Evolutionary conservation across 805 yeast species (phyloP).

Genomic region (Geotrichum ghanense): DNA sequence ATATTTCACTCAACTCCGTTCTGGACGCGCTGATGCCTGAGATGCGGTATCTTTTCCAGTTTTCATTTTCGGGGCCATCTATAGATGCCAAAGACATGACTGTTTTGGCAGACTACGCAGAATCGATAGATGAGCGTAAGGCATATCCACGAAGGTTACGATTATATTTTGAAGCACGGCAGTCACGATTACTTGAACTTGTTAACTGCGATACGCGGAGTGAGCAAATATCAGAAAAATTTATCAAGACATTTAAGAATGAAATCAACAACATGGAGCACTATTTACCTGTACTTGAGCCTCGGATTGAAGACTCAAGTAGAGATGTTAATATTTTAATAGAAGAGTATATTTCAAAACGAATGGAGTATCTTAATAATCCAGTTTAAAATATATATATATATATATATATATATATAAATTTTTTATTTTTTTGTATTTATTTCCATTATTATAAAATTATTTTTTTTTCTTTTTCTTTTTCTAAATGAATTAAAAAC

Average conservation of each 20-base stretch:
- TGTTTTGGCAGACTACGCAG: not conserved
- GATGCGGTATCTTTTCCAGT: constrained; percentile 25
- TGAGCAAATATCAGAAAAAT: not conserved
- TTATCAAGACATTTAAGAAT: not conserved
- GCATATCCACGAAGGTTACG: not conserved
- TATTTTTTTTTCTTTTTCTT: too few species aligned
- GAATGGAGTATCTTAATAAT: too few species aligned
- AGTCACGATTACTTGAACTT: not conserved
- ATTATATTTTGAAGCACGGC: not conserved
- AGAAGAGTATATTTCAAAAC: too few species aligned
- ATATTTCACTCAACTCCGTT: not conserved
- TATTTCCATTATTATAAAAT: too few species aligned
- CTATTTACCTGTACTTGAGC: not conserved
- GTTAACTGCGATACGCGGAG: not conserved
- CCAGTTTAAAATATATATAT: too few species aligned
- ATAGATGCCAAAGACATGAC: not conserved
- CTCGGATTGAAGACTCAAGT: too few species aligned
- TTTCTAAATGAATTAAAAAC: too few species aligned
- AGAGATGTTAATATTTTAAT: too few species aligned
- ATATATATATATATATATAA: too few species aligned
- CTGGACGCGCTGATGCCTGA: constrained; percentile 23
- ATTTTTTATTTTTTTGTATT: too few species aligned
- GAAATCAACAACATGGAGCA: not conserved
- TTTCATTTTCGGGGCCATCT: constrained; percentile 23
- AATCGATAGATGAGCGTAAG: not conserved